Evolutionary conservation across 352 stramenopile genomes (phyloP), one percentile per base, ranked within the genome.

Genomic region (Pythium aquatile): DNA sequence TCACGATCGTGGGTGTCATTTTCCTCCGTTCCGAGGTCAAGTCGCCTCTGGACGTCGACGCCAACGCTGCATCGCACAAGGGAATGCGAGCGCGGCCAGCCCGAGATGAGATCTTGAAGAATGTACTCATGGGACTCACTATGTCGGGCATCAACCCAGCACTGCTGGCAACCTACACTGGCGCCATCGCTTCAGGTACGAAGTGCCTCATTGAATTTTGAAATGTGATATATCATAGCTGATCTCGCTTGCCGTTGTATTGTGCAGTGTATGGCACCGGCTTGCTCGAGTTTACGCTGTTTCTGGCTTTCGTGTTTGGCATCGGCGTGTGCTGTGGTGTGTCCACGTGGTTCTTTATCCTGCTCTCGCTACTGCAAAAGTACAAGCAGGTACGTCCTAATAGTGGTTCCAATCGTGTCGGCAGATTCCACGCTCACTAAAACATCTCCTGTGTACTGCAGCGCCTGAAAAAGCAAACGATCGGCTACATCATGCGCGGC

Each of bases 111-210:
- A 64, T 96, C 39, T 33, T 85, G 9, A 91, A 90, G 67, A 94
- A 95, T 42, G 70, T 95, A 29, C 73, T 96, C 10, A 79, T 96
- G 67, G 88, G 88, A 14, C 63, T 96, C 35, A 95, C 88, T 0
- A 93, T 96, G 82, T 96, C 88, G 14, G 88, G 86, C 0, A 90
- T 96, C 65, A 96, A 96, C 42, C 88, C 86, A 8, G 86, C 88
- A 24, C 62, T 96, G 42, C 68, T 96, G 5, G 88, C 86, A 0
- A 94, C 88, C 5, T 96, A 96, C 65, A 96, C 88, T 1, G 88
- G 86, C 5, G 88, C 88, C 4, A 93, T 96, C 67, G 86, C 88
- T 24, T 94, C 85, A 61, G 85, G 88, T 96, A 69, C 9, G 61
- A 40, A 20, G 39, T 11, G 20, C 26, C 24, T 37, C 9, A 24